A percentile compares a stretch with the other conserved stretches of the same genome.
Evolutionary conservation across 164 flowering plant species (phyloP).

Genomic region (Platanus orientalis): DNA sequence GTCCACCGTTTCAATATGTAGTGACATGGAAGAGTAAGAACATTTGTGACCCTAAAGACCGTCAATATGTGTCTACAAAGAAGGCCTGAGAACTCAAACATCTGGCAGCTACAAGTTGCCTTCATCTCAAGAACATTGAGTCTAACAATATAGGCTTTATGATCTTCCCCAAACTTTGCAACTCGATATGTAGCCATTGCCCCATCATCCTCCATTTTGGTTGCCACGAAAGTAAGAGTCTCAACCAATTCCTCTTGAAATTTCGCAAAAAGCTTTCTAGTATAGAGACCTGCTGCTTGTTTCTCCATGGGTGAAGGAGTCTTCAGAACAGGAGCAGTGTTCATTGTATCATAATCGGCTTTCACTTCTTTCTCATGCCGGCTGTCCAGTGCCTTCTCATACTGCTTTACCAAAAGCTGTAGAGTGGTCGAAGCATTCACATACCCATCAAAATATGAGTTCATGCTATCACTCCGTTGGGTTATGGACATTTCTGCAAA

Average conservation of each 20-base stretch:
- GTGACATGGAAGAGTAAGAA: slow-evolving; percentile 72
- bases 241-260: slow-evolving; percentile 82
- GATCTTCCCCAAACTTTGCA: slow-evolving; percentile 69
- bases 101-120: slow-evolving; percentile 74
- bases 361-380: slow-evolving; percentile 79
- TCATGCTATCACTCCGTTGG: slow-evolving; percentile 78
- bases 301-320: slow-evolving; percentile 93
- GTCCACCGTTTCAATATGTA: slow-evolving; percentile 78
- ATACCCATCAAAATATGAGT: slow-evolving; percentile 81
- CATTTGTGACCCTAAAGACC: slow-evolving; percentile 73
- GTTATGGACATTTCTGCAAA: slow-evolving; percentile 80
- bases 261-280: slow-evolving; percentile 58
- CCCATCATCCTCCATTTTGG: slow-evolving; percentile 63
- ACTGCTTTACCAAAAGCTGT: slow-evolving; percentile 57
- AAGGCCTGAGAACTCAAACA: slow-evolving; percentile 87
- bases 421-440: slow-evolving; percentile 76
- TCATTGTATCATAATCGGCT: slow-evolving; percentile 80
- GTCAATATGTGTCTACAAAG: slow-evolving; percentile 75
- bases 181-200: slow-evolving; percentile 56
- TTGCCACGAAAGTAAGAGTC: slow-evolving; percentile 69
- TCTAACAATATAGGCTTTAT: slow-evolving; percentile 48
- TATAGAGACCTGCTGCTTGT: slow-evolving; percentile 73
- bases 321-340: slow-evolving; percentile 45
- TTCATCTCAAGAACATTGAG: slow-evolving; percentile 72
- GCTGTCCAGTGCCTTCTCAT: slow-evolving; percentile 78